Evolutionary conservation across 1,284 basidiomycete genomes (phyloP).

Genomic region (Rhodotorula sp.): DNA sequence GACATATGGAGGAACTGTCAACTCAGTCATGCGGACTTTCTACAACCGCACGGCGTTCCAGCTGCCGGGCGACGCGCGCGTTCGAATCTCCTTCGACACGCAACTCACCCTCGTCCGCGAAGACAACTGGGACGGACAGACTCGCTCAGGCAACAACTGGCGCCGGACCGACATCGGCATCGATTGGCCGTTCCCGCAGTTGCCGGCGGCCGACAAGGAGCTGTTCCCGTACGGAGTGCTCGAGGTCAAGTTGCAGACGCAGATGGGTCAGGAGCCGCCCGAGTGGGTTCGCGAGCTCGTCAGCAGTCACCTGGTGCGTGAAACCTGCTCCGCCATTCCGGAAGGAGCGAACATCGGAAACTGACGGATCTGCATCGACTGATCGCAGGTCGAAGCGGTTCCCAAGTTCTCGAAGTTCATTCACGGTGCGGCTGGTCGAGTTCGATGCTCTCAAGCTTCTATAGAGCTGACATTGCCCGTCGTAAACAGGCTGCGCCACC

Average conservation of each 20-base stretch:
- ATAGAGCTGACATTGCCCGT: background rate
- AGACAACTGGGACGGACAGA: constrained; percentile 89
- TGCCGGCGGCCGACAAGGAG: constrained; percentile 79
- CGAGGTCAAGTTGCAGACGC: constrained; percentile 97
- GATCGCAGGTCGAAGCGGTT: constrained; percentile 44
- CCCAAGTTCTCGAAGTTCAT: constrained; percentile 73
- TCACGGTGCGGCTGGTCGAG: constrained; percentile 54
- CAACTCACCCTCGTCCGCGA: constrained; percentile 92
- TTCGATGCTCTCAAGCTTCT: background rate
- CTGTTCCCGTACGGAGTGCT: constrained; percentile 90
- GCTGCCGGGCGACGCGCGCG: constrained; percentile 93
- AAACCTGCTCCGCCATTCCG: constrained; percentile 69
- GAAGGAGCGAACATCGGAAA: background rate
- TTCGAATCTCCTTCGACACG: constrained; percentile 97
- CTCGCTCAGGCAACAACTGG: constrained; percentile 85
- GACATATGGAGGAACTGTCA: constrained; percentile 7
- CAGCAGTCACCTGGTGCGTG: constrained; percentile 76
- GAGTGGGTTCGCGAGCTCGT: constrained; percentile 96
- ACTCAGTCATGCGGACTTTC: constrained; percentile 89
- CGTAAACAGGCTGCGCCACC: constrained; percentile 75
- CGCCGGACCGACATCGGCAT: constrained; percentile 76
- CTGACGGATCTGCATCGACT: background rate
- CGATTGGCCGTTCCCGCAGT: constrained; percentile 71
- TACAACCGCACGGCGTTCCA: constrained; percentile 99
- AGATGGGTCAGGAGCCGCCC: constrained; percentile 92